Evolutionary conservation across 345 rosid species (phyloP), one percentile per base, ranked within the genome.

Genomic region (Arabis hirsuta): DNA sequence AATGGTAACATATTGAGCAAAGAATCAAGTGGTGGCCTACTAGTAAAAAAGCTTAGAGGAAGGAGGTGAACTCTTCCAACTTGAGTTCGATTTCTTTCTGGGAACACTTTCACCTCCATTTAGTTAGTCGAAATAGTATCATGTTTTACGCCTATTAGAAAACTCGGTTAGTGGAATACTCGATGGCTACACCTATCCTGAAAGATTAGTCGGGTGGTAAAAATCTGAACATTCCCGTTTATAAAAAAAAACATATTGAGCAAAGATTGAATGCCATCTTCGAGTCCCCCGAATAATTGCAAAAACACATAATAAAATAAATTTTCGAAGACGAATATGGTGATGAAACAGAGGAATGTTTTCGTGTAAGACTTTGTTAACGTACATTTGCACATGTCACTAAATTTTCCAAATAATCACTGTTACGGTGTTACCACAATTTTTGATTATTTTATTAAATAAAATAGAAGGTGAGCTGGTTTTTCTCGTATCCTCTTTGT

Each of bases 401-500:
- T 34, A 9, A n/a, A 16, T 39, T 48, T 65, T n/a, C 77, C 72
- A 56, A 58, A 57, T 34, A 58, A 55, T 57, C 44, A 57, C 60
- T 42, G 36, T 59, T 48, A 51, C 44, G 48, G 53, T 42, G 36
- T 59, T 48, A 51, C 12, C 19, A 56, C 24, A 13, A 4, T 47
- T 14, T 39, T 14, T 8, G 2, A 11, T 16, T 7, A 52, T 0
- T 62, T 41, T 31, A 43, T 7, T 13, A 45, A 44, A 31, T 7
- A 63, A 36, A 63, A 9, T 20, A 29, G 38, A 41, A 39, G 56
- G 42, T 66, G 67, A 73, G 72, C 71, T 73, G 72, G 78, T 60
- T 58, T 73, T 66, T 74, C 66, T 65, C 52, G 62, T 66, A 58
- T 66, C 38, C 29, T 59, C 55, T 74, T 67, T 59, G 73, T 59